Base-by-base conservation (phyloP, 2,329 filamentous ascomycete genomes). In the Amesomyces nigricolor region DNA sequence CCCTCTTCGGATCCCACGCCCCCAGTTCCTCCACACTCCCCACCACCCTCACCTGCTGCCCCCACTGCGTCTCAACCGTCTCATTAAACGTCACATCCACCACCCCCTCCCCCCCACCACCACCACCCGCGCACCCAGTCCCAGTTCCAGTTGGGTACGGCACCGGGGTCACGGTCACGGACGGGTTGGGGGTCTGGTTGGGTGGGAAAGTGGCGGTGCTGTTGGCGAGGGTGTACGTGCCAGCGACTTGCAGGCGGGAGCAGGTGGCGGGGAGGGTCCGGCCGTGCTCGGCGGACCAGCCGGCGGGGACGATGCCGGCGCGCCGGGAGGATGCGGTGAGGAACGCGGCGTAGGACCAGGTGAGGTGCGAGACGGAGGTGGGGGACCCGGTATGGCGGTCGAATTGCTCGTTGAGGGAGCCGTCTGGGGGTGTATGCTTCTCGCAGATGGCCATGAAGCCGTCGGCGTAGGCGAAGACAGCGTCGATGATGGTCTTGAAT, bases 291-390 rank as follows among this genome's bases (percentile, higher is more conserved):
- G 71, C 75, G 4, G 75, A 74, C 83, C 84, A 87, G 5, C 80
- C 77, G 1, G 75, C 71, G 1, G 83, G 82, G 8, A 83, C 68
- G 14, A 78, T 64, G 17, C 76, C 77, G 46, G 76, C 75, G 46
- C 84, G 78, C 38, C 84, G 78, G 42, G 76, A 76, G 22, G 74
- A 71, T n/a, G 80, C 79, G 0, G 85, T 86, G 46, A 89, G 71
- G 68, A 89, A 85, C 0, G 85, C 78, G 1, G 85, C 84, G 61
- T 88, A 89, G 0, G 85, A 88, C 86, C 86, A 89, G 3, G 86
- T 89, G 29, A 89, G 72, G 60, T 89, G 83, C 16, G 73, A 71
- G 1, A 86, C 87, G 1, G 84, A 87, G 4, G 85, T 71, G 1
- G 82, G 83, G 0, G 64, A 60, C 30, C 79, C 83, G 43, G 67